Percentiles rank a stretch among this genome's conserved stretches.
Conservation (phyloP, 345 rosid species). For the Populus nigra region DNA sequence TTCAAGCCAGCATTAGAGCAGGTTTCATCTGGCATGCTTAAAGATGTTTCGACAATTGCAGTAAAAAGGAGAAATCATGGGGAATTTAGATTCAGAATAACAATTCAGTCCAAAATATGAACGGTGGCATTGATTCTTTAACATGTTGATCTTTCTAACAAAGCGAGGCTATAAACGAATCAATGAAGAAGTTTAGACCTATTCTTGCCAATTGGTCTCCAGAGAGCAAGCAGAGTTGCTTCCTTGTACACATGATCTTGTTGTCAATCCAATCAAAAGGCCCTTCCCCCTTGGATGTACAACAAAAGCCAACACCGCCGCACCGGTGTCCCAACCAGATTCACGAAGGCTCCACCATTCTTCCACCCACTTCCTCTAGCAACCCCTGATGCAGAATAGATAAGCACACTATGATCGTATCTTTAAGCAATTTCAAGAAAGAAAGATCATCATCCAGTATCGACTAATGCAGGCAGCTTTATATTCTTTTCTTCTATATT, state of each 20-base stretch:
- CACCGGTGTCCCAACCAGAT: slow-evolving; percentile 34
- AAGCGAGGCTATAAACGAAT: background rate
- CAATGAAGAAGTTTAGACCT: slow-evolving; percentile 8
- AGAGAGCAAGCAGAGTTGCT: slow-evolving; percentile 23
- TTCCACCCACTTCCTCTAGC: slow-evolving; percentile 52
- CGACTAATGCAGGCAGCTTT: background rate
- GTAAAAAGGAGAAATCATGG: background rate
- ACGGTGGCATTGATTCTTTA: background rate
- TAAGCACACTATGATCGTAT: slow-evolving; percentile 16
- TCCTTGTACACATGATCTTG: slow-evolving; percentile 12
- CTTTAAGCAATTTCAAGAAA: background rate
- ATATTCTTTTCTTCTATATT: background rate
- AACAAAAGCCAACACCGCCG: slow-evolving; percentile 32
- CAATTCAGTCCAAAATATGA: background rate
- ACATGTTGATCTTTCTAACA: background rate
- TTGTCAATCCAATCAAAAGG: slow-evolving; percentile 32
- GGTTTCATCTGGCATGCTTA: background rate
- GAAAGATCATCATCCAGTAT: background rate
- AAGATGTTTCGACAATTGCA: background rate
- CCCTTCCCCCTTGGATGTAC: slow-evolving; percentile 21
- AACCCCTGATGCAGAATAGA: background rate
- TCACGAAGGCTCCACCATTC: slow-evolving; percentile 34
- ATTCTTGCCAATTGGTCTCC: slow-evolving; percentile 28
- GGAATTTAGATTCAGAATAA: background rate
- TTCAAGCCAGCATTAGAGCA: background rate